Evolutionary conservation across 768 basidiomycete genomes (phyloP).

Genomic region (Scleroderma citrinum): DNA sequence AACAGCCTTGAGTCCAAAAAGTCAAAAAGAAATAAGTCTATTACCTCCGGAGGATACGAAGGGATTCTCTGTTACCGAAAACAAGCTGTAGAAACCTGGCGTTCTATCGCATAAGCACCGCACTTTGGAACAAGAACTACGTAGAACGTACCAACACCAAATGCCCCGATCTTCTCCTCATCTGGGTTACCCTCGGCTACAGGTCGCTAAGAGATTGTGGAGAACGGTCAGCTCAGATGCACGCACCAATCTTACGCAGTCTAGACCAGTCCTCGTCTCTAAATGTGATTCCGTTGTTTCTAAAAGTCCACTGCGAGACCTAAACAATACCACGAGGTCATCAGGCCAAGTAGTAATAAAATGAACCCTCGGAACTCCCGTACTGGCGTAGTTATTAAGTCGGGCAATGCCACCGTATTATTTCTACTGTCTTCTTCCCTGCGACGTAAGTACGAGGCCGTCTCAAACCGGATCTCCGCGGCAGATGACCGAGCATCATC

Average conservation of each 20-base stretch:
- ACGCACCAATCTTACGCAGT: conserved; percentile 79
- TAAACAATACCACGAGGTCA: conserved; percentile 21
- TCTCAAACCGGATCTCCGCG: conserved; percentile 80
- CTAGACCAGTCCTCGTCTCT: conserved; percentile 83
- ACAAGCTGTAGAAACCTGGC: conserved; percentile 70
- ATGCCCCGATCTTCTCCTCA: conserved; percentile 94
- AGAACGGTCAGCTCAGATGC: too few species aligned
- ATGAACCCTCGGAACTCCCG: conserved; percentile 12
- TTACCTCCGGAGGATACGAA: conserved; percentile 76
- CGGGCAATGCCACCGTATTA: conserved; percentile 36
- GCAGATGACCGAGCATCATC: conserved; percentile 79
- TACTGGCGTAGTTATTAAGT: conserved; percentile 60
- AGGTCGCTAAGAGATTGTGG: not conserved
- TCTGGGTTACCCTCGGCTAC: conserved; percentile 90
- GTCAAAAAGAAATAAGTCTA: conserved; percentile 1
- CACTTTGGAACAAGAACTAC: not conserved
- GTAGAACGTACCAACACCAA: conserved; percentile 63
- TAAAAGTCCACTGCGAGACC: conserved; percentile 80
- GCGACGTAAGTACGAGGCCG: conserved; percentile 40
- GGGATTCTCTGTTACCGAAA: conserved; percentile 79
- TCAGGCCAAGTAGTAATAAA: not conserved
- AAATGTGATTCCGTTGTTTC: conserved; percentile 84
- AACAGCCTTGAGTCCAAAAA: conserved; percentile 12
- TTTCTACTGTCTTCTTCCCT: conserved; percentile 15
- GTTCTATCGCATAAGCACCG: not conserved